phyloP scores from a whole-genome alignment of 805 yeast species.

The Teunomyces panamensis region DNA sequence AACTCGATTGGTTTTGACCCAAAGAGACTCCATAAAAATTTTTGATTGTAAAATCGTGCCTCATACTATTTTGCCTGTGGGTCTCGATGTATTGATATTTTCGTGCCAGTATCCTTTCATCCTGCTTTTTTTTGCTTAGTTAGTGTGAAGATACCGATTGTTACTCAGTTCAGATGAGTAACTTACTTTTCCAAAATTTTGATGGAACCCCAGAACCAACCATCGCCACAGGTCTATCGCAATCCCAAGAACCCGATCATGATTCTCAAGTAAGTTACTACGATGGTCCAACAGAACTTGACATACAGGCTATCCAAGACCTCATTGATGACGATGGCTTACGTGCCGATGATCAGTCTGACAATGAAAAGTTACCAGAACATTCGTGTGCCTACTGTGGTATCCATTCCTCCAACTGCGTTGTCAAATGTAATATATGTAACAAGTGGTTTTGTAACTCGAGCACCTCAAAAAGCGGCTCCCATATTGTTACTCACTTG shows the following conservation, averaged over 20 bases:
- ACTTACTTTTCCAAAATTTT: slow-evolving; percentile 19
- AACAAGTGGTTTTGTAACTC: slow-evolving; percentile 89
- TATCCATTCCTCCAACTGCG: slow-evolving; percentile 56
- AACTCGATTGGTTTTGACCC: not conserved
- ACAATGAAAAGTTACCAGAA: slow-evolving; percentile 14
- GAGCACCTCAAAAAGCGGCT: slow-evolving; percentile 52
- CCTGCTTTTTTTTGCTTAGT: not conserved
- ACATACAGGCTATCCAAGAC: slow-evolving; percentile 7
- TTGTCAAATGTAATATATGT: slow-evolving; percentile 75
- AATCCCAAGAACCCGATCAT: slow-evolving; percentile 1
- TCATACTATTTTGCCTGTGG: not conserved
- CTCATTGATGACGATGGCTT: slow-evolving; percentile 8
- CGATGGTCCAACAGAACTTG: slow-evolving; percentile 2
- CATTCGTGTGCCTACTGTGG: slow-evolving; percentile 70
- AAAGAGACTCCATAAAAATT: not conserved
- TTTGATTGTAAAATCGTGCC: not conserved
- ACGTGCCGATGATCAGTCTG: not conserved
- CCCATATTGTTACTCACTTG: slow-evolving; percentile 84
- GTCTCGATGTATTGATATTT: slow-evolving; percentile 1
- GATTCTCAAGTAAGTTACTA: not conserved
- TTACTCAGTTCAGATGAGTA: slow-evolving; percentile 16
- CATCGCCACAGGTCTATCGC: not conserved
- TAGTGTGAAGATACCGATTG: not conserved
- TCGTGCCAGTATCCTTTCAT: not conserved
- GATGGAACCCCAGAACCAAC: not conserved